Base-by-base conservation (phyloP, 495 filamentous ascomycete species). In the Alectoria sarmentosa region DNA sequence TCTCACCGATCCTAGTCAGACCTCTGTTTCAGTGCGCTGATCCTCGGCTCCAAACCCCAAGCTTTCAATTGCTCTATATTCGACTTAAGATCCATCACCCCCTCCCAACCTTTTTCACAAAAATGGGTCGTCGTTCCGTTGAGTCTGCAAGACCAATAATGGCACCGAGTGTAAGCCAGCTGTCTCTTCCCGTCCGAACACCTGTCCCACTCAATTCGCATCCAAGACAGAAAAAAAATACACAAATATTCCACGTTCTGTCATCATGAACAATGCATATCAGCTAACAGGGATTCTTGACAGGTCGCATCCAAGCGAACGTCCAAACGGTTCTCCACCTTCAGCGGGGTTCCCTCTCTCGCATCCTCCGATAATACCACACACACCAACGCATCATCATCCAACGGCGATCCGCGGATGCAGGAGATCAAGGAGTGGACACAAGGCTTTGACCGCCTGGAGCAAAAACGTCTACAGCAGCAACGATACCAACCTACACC, bases 401-500 rank as follows among this genome's bases (percentile, higher is more conserved):
- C 83, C 15, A 82, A 85, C 55, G 79, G 77, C 62, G 84, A 87
- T 69, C 80, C 84, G 58, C 75, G 79, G 67, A 72, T 85, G 67
- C 77, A 80, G 65, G 90, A 96, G 69, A 91, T 96, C 76, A 86
- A 84, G 66, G 82, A 90, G 62, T 90, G 92, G 75, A 86, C 89
- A 67, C 86, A 90, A 63, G 88, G 90, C 48, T 82, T 98, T 58
- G 86, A 92, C 64, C 91, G 94, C 66, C 85, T 98, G 69, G 91
- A 97, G 73, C 93, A 96, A 81, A 91, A 90, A 74, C 89, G 87
- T 36, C 84, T 97, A 38, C 77, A 83, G 66, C 81, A 86, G 65
- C 94, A 98, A 78, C 88, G 94, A 65, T 96, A 96, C 72, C 83
- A 87, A 56, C 86, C 91, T 30, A 89, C 80, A 65, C 80, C 84